Base-by-base conservation (phyloP, 1,139 yeast genomes). In the Candida anutae region DNA sequence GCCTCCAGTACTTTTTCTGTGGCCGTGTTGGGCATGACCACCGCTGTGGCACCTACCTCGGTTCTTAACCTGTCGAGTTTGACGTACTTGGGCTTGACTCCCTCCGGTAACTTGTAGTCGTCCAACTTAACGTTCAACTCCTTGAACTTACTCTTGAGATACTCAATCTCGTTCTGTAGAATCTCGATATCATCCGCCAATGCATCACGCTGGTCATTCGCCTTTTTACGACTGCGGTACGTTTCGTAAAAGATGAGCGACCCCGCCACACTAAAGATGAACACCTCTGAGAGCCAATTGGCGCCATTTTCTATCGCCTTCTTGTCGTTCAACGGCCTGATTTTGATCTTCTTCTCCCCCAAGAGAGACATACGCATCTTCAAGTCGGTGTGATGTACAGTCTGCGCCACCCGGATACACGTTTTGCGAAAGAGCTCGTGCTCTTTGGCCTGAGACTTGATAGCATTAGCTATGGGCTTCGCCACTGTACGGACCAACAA, bases 221-320 rank as follows among this genome's bases (percentile, higher is more conserved):
- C 84, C 56, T 81, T 80, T 43, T 72, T 69, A 22, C 85, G 61
- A 27, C 84, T 74, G 38, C 90, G 64, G 42, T 69, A 64, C 26
- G 83, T 69, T 47, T 85, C 95, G 48, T 69, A 83, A 15, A 84
- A 48, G n/a, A 85, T 77, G 29, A 82, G 62, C 1, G 79, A 69
- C 5, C 94, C 94, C 3, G 94, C 95, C 15, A 84, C 93, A 37
- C 63, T 50, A 42, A 85, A 85, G 21, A 85, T 76, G 44, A 85
- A 79, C 21, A 76, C 51, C 49, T 85, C 95, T 22, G 90, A 78
- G 5, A 85, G 55, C 45, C 84, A 75, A 27, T 70, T 79, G 25
- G 95, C 94, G 2, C 95, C 95, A 32, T 68, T 74, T 36, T 85
- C 94, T 24, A 85, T 73, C 24, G 95, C 95, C 46, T 76, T 78